Percentiles rank a stretch among this genome's conserved stretches.
Conservation (phyloP, 495 filamentous ascomycete genomes). For the Aspergillus cristatus region DNA sequence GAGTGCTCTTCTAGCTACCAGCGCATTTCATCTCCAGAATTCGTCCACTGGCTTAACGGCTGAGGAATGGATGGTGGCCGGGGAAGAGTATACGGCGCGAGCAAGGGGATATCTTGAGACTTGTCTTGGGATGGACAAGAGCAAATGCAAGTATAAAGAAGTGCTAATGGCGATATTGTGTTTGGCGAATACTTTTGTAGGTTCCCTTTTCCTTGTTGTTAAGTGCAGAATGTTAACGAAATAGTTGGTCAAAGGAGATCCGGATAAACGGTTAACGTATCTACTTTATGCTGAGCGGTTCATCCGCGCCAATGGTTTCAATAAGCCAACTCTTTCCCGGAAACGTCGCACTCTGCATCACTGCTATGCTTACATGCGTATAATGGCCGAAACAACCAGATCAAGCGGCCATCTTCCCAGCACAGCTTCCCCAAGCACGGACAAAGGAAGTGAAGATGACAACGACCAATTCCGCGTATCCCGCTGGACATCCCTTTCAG, state of each 20-base stretch:
- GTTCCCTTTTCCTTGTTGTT: not conserved
- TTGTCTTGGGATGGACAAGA: constrained; percentile 9
- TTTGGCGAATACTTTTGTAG: constrained; percentile 16
- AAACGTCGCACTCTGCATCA: constrained; percentile 15
- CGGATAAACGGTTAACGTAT: constrained; percentile 5
- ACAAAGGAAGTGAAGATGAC: not conserved
- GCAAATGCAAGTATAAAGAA: constrained; percentile 15
- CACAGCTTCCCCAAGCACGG: constrained; percentile 1
- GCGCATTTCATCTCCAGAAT: constrained; percentile 11
- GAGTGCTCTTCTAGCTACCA: constrained; percentile 11
- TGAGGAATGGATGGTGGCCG: constrained; percentile 4
- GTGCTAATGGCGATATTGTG: constrained; percentile 12
- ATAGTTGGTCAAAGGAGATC: constrained; percentile 15
- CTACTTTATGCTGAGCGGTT: constrained; percentile 13
- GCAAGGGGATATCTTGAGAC: constrained; percentile 7
- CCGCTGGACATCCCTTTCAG: constrained; percentile 1
- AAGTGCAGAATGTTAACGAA: not conserved
- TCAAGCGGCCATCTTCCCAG: no score
- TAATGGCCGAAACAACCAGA: constrained; percentile 18
- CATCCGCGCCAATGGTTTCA: constrained; percentile 11
- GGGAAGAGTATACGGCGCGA: constrained; percentile 3
- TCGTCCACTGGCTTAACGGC: not conserved
- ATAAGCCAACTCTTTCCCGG: constrained; percentile 6
- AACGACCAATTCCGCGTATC: not conserved
- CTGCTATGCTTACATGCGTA: constrained; percentile 19